Conservation (phyloP, 768 basidiomycete species). For the Lentinula sp. region DNA sequence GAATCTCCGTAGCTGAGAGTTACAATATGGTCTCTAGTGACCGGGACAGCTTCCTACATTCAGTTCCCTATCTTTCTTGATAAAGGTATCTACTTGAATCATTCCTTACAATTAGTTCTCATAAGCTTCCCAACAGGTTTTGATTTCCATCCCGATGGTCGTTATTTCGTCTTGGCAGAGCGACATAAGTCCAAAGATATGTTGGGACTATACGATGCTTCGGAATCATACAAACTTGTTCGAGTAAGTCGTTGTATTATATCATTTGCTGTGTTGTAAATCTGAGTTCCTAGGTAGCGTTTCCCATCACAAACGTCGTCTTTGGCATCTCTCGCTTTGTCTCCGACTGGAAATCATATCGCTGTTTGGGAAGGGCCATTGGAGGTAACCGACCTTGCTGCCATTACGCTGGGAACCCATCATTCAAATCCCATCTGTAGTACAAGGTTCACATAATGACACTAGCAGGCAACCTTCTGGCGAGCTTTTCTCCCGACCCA, state of each 20-base stretch:
- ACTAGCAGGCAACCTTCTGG: constrained; percentile 56
- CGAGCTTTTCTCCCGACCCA: constrained; percentile 61
- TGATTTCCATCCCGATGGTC: constrained; percentile 73
- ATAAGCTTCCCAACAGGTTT: constrained; percentile 42
- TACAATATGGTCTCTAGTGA: constrained; percentile 79
- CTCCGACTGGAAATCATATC: constrained; percentile 69
- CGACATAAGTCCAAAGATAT: constrained; percentile 88
- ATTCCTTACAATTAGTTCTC: constrained; percentile 1
- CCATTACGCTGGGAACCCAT: background rate
- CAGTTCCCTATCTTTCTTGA: constrained; percentile 82
- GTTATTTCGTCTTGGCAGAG: constrained; percentile 83
- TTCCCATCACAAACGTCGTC: constrained; percentile 75
- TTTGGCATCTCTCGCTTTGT: constrained; percentile 64
- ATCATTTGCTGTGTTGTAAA: background rate
- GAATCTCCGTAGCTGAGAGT: constrained; percentile 59
- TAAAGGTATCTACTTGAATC: constrained; percentile 43
- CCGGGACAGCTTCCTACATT: constrained; percentile 73
- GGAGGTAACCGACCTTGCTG: constrained; percentile 47
- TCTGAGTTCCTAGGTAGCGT: constrained; percentile 45
- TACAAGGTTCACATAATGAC: constrained; percentile 73
- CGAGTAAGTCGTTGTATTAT: constrained; percentile 41
- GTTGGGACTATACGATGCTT: constrained; percentile 75
- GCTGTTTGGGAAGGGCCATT: constrained; percentile 82
- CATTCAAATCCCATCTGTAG: constrained; percentile 28
- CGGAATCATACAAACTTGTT: constrained; percentile 63